A percentile compares a stretch with the other conserved stretches of the same genome.
Conservation (phyloP, 306 rosid species). For the Quercus engelmannii region DNA sequence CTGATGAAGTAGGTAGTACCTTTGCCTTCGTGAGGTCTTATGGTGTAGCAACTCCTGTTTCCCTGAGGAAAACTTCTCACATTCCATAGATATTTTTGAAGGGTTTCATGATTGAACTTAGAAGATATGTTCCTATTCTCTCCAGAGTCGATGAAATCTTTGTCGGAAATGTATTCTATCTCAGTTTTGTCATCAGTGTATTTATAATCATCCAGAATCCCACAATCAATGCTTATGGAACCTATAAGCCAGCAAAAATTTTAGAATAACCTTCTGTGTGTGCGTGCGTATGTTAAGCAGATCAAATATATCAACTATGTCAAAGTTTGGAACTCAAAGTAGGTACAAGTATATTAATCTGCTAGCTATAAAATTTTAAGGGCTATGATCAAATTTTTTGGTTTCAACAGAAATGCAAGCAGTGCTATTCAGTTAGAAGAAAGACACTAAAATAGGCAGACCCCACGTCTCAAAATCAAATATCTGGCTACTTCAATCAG, state of each 20-base stretch:
- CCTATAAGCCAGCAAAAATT: neutral
- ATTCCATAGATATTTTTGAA: neutral
- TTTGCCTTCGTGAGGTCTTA: constrained; percentile 18
- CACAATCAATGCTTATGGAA: constrained; percentile 20
- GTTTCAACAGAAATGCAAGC: neutral
- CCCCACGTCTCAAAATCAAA: neutral
- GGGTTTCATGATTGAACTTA: neutral
- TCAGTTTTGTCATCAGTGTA: constrained; percentile 24
- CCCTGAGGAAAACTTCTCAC: constrained; percentile 49
- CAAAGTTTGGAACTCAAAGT: neutral
- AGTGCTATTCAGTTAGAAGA: neutral
- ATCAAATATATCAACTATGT: neutral
- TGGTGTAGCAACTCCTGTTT: constrained; percentile 38
- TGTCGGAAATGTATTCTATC: constrained; percentile 28
- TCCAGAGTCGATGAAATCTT: constrained; percentile 13
- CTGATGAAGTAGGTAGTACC: constrained; percentile 33
- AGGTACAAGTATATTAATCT: neutral
- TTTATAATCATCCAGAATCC: neutral
- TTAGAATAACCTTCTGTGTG: neutral
- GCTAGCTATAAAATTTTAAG: neutral
- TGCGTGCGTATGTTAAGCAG: neutral
- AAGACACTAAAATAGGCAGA: neutral
- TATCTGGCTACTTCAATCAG: neutral
- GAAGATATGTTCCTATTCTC: neutral
- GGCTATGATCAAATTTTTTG: neutral